Base-by-base conservation (phyloP, 192 early-diverging fungal species). In the Phlyctochytrium arcticum region DNA sequence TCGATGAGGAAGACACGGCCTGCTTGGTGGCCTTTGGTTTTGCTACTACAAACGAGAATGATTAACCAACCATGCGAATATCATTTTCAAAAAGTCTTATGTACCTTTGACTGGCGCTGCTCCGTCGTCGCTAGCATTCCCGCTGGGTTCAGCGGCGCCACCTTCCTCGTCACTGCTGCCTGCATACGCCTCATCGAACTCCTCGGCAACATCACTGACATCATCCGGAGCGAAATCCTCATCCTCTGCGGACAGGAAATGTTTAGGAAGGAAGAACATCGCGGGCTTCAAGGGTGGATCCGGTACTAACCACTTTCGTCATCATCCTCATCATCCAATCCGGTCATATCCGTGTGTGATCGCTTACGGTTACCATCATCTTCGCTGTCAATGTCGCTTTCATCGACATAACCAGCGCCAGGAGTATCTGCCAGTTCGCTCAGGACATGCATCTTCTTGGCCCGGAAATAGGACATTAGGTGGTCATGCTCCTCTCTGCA, bases 151-250 rank as follows among this genome's bases (percentile, higher is more conserved):
- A 15, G 59, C 65, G 36, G 32, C 67, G 5, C 36, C 58, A 3
- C 42, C 73, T 7, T 71, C 74, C 21, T 67, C 78, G n/a, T 72
- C 77, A 29, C 59, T 69, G 9, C 60, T 64, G 31, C 59, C 67
- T 4, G 60, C 46, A 50, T 76, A 76, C 44, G 70, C 57, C 55
- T 68, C 61, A 59, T 70, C 69, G 44, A 77, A 80, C 46, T 75
- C 75, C 60, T 80, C 81, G 19, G 63, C 74, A 10, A 76, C 77
- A 48, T 78, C 76, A 31, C 67, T 70, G 5, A 68, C 73, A 19
- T 53, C 50, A 15, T 71, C 81, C 0, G 87, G 89, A 3, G 86
- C 81, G 79, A 93, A 96, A 77, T 96, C 94, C 76, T 96, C 94
- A 67, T 96, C 94, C 71, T 73, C 72, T 72, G 61, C 51, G n/a